Evolutionary conservation across 306 rosid species (phyloP).

Genomic region (Parietaria judaica): DNA sequence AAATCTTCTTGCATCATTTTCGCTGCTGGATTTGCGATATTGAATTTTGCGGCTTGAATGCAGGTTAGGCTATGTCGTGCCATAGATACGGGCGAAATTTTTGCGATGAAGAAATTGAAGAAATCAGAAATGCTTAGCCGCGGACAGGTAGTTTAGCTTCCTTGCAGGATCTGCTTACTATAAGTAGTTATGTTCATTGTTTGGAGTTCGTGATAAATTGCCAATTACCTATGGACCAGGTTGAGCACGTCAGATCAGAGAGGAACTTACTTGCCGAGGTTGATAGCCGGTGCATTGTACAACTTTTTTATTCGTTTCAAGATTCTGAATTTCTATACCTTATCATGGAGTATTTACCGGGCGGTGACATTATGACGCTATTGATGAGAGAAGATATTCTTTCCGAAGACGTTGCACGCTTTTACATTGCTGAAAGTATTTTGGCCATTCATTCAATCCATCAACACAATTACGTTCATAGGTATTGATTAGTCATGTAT

Average conservation of each 20-base stretch:
- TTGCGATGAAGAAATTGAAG: constrained; percentile 94
- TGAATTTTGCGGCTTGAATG: constrained; percentile 1
- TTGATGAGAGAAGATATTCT: constrained; percentile 96
- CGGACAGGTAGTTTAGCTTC: constrained; percentile 65
- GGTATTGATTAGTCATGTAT: constrained; percentile 37
- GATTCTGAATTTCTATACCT: constrained; percentile 92
- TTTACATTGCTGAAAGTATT: constrained; percentile 96
- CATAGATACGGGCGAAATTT: constrained; percentile 72
- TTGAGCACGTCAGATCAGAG: constrained; percentile 98
- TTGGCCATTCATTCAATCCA: constrained; percentile 94
- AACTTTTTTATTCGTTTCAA: constrained; percentile 93
- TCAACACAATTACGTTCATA: constrained; percentile 90
- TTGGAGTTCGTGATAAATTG: constrained; percentile 11
- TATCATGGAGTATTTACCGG: constrained; percentile 98
- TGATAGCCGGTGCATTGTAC: constrained; percentile 98
- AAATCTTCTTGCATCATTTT: background rate
- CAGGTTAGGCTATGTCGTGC: constrained; percentile 92
- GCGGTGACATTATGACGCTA: constrained; percentile 98
- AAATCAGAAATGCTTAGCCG: constrained; percentile 99
- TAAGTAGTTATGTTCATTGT: background rate
- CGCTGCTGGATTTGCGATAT: no score
- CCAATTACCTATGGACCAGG: constrained; percentile 33
- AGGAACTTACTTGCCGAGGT: constrained; percentile 99
- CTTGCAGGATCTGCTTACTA: background rate
- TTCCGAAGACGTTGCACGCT: constrained; percentile 87